Evolutionary conservation across 139 green algal species (phyloP), one percentile per base, ranked within the genome.

Genomic region (Closterium sp.): DNA sequence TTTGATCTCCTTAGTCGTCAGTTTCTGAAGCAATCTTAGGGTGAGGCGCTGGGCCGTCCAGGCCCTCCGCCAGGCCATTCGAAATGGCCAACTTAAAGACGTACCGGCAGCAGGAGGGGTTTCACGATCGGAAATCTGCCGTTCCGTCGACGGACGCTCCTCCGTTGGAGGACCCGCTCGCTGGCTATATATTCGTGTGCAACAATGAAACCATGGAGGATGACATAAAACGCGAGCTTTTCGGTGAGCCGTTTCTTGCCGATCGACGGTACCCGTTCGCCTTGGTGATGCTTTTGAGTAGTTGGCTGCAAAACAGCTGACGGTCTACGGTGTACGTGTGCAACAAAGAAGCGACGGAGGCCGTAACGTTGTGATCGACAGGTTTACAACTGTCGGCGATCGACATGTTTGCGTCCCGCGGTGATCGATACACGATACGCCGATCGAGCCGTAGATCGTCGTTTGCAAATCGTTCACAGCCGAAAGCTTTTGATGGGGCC

Each of bases 171-270:
- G 91, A 93, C 86, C 86, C 86, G 0, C 86, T 93, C 11, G 91
- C 79, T 17, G 91, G 91, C 31, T 93, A 93, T 29, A 93, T 93
- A 28, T 93, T 93, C 70, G 91, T 93, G 24, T 93, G 91, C 42
- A 93, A 93, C 42, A 91, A 93, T n/a, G 91, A 93, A 10, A 93
- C 91, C 24, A 91, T 93, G 86, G 86, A 90, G 6, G 91, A 93
- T 9, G 91, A 93, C 88, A n/a, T 93, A 11, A 34, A 87, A 30
- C 91, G 91, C 21, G 34, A 89, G 21, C 91, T 93, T 34, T 93
- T 93, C 62, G 91, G 91, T 93, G 70, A 42, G 91, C 89, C 62
- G 62, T 79, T 24, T 79, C 1, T 79, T 50, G 38, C 38, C 38
- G 38, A 50, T 50, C 38, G 2, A 17, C 38, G 38, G 38, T 50